A percentile compares a stretch with the other conserved stretches of the same genome.
Conservation (phyloP, 2,329 filamentous ascomycete genomes). For the Microdochium trichocladiopsis region DNA sequence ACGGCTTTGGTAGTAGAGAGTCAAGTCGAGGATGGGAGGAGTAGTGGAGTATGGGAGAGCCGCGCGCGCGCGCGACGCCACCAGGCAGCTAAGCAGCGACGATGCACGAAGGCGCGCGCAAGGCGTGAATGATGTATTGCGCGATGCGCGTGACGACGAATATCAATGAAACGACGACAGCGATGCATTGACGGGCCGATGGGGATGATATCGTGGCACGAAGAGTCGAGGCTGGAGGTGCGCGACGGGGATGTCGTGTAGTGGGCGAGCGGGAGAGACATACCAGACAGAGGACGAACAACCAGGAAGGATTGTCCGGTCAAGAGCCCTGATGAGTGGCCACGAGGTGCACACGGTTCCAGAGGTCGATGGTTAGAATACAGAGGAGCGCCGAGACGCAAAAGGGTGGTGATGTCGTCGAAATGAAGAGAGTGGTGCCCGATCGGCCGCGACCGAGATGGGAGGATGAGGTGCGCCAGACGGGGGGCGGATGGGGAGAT, state of each 20-base stretch:
- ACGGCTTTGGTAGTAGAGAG: background rate
- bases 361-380: background rate
- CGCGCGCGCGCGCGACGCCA: background rate
- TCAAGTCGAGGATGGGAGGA: background rate
- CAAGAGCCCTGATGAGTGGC: background rate
- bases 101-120: background rate
- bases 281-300: background rate
- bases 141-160: background rate
- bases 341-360: background rate
- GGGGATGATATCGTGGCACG: background rate
- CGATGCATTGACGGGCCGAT: background rate
- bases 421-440: background rate
- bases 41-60: background rate
- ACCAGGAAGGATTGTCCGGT: background rate
- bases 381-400: background rate
- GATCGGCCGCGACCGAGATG: constrained; percentile 1
- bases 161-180: background rate
- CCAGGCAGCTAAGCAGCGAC: background rate
- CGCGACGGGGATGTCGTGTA: background rate
- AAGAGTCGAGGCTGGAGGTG: background rate
- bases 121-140: background rate
- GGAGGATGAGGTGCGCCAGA: background rate
- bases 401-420: background rate
- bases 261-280: background rate
- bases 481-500: background rate